These are phyloP conservation scores for Croton laevigatus DNA, from an alignment of 441 rosid species.

Conservation along the genomic window DNA sequence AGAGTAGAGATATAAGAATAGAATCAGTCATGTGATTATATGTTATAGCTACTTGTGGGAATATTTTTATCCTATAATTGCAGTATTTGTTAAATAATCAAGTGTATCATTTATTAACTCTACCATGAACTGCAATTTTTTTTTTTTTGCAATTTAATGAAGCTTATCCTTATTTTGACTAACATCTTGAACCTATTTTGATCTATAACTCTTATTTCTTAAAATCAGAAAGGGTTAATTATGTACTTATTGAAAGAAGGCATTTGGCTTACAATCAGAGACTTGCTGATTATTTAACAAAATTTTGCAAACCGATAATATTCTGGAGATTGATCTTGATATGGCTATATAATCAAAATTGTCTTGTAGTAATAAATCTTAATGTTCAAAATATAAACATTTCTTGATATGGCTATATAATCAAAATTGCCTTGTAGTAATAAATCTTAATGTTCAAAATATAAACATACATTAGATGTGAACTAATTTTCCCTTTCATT, in stretches of 20 bases:
- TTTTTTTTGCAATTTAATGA: background rate
- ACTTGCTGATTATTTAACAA: too few species aligned
- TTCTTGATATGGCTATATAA: too few species aligned
- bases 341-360: background rate
- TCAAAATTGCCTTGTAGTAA: background rate
- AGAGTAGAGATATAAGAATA: conserved; percentile 17
- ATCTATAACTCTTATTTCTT: background rate
- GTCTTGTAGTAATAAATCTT: background rate
- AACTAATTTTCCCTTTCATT: background rate
- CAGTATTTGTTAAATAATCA: background rate
- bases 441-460: background rate
- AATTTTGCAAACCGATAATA: too few species aligned
- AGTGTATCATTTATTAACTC: background rate
- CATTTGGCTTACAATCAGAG: too few species aligned
- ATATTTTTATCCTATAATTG: background rate
- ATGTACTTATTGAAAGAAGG: too few species aligned
- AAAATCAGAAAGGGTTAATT: too few species aligned
- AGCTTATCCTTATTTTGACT: too few species aligned
- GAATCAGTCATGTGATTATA: background rate
- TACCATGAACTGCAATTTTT: background rate
- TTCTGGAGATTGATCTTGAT: background rate
- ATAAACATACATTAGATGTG: background rate
- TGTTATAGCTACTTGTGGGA: background rate
- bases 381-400: too few species aligned
- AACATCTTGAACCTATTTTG: too few species aligned